Percentiles rank a stretch among this genome's conserved stretches.
Conservation (phyloP, 2,329 filamentous ascomycete genomes). For the Fusarium pininemorale region DNA sequence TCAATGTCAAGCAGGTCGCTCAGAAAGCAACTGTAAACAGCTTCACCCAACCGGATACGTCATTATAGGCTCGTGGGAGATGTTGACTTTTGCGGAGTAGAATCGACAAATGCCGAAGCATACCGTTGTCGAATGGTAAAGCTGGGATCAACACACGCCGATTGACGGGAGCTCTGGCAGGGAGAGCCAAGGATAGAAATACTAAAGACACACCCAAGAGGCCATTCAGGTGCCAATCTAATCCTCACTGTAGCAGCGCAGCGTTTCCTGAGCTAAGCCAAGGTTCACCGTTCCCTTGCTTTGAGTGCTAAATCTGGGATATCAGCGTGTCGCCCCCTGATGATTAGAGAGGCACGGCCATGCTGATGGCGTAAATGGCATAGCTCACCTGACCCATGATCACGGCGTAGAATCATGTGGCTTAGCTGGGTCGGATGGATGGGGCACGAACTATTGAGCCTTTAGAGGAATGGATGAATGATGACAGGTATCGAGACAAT, state of each 20-base stretch:
- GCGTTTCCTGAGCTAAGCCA: slow-evolving; percentile 11
- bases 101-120: slow-evolving; percentile 19
- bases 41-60: slow-evolving; percentile 26
- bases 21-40: background rate
- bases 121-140: slow-evolving; percentile 33
- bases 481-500: background rate
- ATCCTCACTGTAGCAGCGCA: background rate
- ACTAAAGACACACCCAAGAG: slow-evolving; percentile 23
- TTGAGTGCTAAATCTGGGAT: slow-evolving; percentile 28
- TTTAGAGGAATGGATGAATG: slow-evolving; percentile 18
- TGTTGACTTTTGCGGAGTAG: slow-evolving; percentile 19
- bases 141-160: slow-evolving; percentile 33
- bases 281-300: slow-evolving; percentile 35
- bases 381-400: slow-evolving; percentile 44
- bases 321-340: slow-evolving; percentile 25
- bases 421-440: slow-evolving; percentile 28
- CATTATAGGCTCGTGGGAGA: slow-evolving; percentile 23
- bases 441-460: slow-evolving; percentile 2
- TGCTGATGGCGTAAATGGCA: slow-evolving; percentile 42
- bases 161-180: slow-evolving; percentile 25
- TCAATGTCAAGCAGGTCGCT: slow-evolving; percentile 1
- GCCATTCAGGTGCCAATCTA: background rate
- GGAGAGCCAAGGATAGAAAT: background rate
- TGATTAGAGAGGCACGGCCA: slow-evolving; percentile 33
- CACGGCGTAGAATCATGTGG: slow-evolving; percentile 44